phyloP scores from a whole-genome alignment of 768 basidiomycete genomes.

The Lactarius sp. region DNA sequence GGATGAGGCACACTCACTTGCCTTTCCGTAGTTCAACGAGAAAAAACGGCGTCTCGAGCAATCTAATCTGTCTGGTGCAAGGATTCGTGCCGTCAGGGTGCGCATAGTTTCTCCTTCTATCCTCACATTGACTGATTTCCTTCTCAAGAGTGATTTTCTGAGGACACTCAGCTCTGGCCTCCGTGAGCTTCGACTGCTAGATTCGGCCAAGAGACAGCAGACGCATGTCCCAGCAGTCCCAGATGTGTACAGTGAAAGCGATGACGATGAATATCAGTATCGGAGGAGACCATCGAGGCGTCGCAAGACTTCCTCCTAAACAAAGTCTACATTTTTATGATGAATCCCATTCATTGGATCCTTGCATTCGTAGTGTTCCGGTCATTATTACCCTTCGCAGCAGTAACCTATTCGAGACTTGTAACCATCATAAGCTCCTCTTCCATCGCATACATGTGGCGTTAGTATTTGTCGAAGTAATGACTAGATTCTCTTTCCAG shows the following conservation, averaged over 20 bases:
- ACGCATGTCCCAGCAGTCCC: conserved; percentile 39
- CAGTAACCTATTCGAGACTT: neutral
- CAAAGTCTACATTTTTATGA: neutral
- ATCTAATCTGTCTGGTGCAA: conserved; percentile 39
- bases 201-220: conserved; percentile 46
- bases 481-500: neutral
- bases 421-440: neutral
- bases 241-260: conserved; percentile 45
- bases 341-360: neutral
- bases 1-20: neutral
- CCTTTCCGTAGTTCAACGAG: conserved; percentile 49
- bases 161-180: conserved; percentile 56
- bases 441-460: neutral
- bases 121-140: neutral
- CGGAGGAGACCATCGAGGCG: conserved; percentile 30
- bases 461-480: neutral
- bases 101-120: conserved; percentile 20
- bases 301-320: conserved; percentile 15
- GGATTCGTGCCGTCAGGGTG: conserved; percentile 57
- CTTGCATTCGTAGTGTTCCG: conserved; percentile 3
- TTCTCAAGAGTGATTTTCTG: conserved; percentile 59
- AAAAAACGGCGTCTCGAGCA: conserved; percentile 54
- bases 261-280: conserved; percentile 50
- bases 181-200: conserved; percentile 55
- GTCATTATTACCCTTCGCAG: neutral